These are phyloP conservation scores for Penicillium brasilianum DNA, from an alignment of 2,329 filamentous ascomycete genomes.

Conservation along the genomic window DNA sequence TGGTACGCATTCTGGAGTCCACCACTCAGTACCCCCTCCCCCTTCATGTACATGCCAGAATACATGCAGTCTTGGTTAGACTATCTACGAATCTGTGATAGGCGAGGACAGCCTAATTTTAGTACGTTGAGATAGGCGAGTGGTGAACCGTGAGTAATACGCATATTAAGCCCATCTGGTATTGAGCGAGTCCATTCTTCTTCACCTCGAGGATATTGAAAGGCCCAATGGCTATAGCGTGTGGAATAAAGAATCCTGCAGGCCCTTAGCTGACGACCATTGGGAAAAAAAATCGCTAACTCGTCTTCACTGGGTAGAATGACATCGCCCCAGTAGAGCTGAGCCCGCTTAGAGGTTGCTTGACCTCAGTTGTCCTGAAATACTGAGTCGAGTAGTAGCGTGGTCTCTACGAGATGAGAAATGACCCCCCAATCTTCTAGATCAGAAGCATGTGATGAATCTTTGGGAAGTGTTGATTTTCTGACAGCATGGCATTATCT, in stretches of 20 bases:
- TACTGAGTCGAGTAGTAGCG: constrained; percentile 71
- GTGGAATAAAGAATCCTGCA: constrained; percentile 80
- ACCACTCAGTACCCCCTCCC: constrained; percentile 24
- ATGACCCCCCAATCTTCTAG: no score
- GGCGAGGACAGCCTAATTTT: constrained; percentile 65
- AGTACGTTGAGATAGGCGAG: constrained; percentile 65
- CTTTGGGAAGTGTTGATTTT: not conserved
- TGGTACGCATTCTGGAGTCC: constrained; percentile 26
- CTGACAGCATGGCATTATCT: not conserved
- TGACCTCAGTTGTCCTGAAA: constrained; percentile 37
- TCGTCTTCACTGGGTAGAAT: constrained; percentile 74
- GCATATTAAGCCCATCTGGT: constrained; percentile 71
- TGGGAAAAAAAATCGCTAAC: constrained; percentile 63
- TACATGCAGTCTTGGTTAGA: constrained; percentile 23
- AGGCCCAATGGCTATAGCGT: constrained; percentile 72
- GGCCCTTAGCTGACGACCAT: constrained; percentile 64
- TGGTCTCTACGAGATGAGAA: no score
- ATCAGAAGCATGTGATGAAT: no score
- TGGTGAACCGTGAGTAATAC: constrained; percentile 79
- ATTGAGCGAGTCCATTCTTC: constrained; percentile 72
- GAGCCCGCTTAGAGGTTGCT: constrained; percentile 56
- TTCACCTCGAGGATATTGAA: constrained; percentile 68
- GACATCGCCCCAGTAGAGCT: constrained; percentile 66
- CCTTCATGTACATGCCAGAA: constrained; percentile 29
- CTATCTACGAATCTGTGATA: constrained; percentile 65